Conservation (phyloP, 1,284 basidiomycete genomes). For the Ganoderma resinaceum region DNA sequence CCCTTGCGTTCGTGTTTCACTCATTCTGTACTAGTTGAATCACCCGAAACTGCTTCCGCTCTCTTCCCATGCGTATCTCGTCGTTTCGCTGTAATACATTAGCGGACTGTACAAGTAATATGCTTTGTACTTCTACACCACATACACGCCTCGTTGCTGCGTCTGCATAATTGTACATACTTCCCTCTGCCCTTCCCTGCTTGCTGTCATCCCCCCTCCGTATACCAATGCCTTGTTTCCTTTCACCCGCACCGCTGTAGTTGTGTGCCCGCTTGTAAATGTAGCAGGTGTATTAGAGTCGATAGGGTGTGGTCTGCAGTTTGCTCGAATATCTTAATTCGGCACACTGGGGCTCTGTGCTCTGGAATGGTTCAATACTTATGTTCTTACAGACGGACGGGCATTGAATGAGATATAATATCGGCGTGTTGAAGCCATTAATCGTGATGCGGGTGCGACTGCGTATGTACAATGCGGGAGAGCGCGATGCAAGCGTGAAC, state of each 20-base stretch:
- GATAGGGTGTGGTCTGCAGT: background rate
- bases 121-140: constrained; percentile 14
- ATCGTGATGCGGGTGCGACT: background rate
- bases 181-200: background rate
- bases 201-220: background rate
- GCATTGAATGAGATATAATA: background rate
- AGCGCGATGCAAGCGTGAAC: background rate
- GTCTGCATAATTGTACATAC: constrained; percentile 5
- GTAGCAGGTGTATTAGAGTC: constrained; percentile 22
- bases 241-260: background rate
- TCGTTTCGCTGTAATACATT: constrained; percentile 10
- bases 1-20: background rate
- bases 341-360: too few species aligned
- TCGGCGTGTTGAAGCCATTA: constrained; percentile 2
- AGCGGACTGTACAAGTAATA: constrained; percentile 12
- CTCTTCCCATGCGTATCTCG: constrained; percentile 18
- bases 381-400: background rate
- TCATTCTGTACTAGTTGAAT: background rate
- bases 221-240: background rate
- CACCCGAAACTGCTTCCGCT: constrained; percentile 18
- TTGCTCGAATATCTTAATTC: background rate
- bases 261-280: constrained; percentile 15
- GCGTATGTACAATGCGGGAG: background rate
- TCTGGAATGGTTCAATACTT: background rate
- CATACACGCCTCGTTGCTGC: constrained; percentile 5